A percentile compares a stretch with the other conserved stretches of the same genome.
Conservation (phyloP, 2,329 filamentous ascomycete species). For the Colletotrichum brevisporum region DNA sequence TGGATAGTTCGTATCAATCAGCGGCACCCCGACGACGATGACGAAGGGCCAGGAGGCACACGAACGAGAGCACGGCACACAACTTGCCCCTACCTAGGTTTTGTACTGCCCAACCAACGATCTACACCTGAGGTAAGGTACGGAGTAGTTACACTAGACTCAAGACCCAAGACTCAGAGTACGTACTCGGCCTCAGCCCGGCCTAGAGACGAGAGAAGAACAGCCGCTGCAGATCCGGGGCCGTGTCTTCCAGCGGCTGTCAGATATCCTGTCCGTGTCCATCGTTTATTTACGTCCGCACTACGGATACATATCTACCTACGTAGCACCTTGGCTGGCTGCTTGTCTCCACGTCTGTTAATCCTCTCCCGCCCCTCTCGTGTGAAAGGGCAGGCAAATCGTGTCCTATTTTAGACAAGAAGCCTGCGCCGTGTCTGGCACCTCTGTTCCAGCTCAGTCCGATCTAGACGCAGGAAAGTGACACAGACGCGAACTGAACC, state of each 20-base stretch:
- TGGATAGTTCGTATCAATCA: slow-evolving; percentile 34
- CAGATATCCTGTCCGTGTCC: slow-evolving; percentile 19
- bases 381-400: neutral
- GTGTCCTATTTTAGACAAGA: slow-evolving; percentile 13
- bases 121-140: neutral
- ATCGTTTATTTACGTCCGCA: neutral
- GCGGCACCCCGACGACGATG: slow-evolving; percentile 22
- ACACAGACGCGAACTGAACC: slow-evolving; percentile 25
- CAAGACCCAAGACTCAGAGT: too few species aligned
- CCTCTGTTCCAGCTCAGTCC: slow-evolving; percentile 17
- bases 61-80: too few species aligned
- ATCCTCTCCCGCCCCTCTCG: neutral
- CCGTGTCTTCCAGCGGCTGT: slow-evolving; percentile 32
- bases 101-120: neutral
- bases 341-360: too few species aligned
- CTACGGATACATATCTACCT: too few species aligned
- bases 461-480: slow-evolving; percentile 8
- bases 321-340: too few species aligned
- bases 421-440: neutral
- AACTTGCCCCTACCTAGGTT: too few species aligned
- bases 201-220: neutral
- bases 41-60: slow-evolving; percentile 2
- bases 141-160: too few species aligned
- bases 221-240: slow-evolving; percentile 22
- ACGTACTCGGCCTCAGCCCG: neutral